Conservation (phyloP, 345 rosid species). For the Euphorbia lathyris region DNA sequence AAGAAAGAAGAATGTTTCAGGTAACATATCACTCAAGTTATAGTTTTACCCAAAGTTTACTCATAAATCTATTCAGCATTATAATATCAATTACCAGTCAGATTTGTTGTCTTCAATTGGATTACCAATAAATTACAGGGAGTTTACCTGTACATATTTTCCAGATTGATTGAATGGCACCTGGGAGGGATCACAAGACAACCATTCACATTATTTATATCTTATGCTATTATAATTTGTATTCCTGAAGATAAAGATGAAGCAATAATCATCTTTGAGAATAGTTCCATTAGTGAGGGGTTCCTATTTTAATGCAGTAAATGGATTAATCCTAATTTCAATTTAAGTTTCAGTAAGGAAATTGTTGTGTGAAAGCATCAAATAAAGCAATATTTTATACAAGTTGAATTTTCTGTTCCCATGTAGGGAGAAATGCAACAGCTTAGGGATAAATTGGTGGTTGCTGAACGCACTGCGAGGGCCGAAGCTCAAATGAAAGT, state of each 20-base stretch:
- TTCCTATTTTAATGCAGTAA: neutral
- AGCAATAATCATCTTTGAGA: neutral
- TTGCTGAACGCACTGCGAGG: slow-evolving; percentile 48
- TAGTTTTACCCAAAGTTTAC: neutral
- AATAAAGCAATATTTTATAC: neutral
- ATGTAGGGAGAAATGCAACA: slow-evolving; percentile 52
- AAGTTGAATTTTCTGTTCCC: neutral
- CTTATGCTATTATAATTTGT: neutral
- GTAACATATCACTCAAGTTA: slow-evolving; percentile 16
- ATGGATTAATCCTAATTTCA: neutral
- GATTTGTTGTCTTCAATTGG: neutral
- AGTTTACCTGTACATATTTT: neutral
- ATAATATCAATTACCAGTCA: neutral
- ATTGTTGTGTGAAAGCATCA: neutral
- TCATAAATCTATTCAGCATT: neutral
- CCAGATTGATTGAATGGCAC: slow-evolving; percentile 3
- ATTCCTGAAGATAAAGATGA: neutral
- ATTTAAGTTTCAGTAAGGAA: neutral
- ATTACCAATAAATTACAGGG: neutral
- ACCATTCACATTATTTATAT: too few species aligned
- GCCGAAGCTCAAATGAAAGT: slow-evolving; percentile 52
- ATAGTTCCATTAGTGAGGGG: neutral
- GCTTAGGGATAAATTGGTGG: slow-evolving; percentile 41
- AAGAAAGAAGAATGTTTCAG: slow-evolving; percentile 47
- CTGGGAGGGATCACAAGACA: neutral